phyloP scores from a whole-genome alignment of 2,329 filamentous ascomycete species.

The Neonectria neomacrospora region DNA sequence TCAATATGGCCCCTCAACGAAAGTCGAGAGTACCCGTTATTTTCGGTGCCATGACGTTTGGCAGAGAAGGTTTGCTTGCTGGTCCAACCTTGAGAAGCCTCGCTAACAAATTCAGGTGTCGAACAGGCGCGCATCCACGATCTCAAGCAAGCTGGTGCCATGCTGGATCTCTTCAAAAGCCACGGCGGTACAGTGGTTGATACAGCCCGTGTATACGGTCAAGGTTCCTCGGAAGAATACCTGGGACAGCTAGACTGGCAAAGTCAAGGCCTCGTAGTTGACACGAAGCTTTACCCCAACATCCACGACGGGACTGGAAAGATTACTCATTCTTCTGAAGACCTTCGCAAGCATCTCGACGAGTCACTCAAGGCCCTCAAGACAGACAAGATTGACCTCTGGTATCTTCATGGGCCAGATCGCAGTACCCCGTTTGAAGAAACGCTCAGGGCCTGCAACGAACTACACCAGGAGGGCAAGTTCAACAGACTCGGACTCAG shows the following conservation, averaged over 20 bases:
- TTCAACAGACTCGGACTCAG: constrained; percentile 78
- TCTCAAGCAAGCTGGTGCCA: constrained; percentile 4
- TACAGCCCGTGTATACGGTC: constrained; percentile 75
- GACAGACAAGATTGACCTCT: constrained; percentile 34
- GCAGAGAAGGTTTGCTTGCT: constrained; percentile 4
- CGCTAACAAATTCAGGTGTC: constrained; percentile 1
- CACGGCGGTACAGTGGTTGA: constrained; percentile 71
- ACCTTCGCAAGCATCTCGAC: constrained; percentile 6
- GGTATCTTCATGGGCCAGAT: constrained; percentile 62
- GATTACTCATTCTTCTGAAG: constrained; percentile 3
- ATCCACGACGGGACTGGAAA: constrained; percentile 3
- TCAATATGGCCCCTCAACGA: constrained; percentile 7
- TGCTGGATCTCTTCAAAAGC: constrained; percentile 1
- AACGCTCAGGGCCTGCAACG: constrained; percentile 74
- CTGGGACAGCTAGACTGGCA: constrained; percentile 74
- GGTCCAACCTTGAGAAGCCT: background rate
- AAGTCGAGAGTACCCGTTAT: constrained; percentile 8
- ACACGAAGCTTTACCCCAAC: constrained; percentile 65
- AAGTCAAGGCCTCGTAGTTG: constrained; percentile 73
- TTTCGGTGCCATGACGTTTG: constrained; percentile 20
- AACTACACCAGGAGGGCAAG: constrained; percentile 77
- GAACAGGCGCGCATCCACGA: constrained; percentile 5
- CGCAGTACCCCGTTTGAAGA: constrained; percentile 73
- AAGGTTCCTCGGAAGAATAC: constrained; percentile 71
- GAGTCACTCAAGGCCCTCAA: constrained; percentile 26